These are phyloP conservation scores for Pseudofabraea citricarpa DNA, from an alignment of 2,329 filamentous ascomycete genomes.

Conservation along the genomic window DNA sequence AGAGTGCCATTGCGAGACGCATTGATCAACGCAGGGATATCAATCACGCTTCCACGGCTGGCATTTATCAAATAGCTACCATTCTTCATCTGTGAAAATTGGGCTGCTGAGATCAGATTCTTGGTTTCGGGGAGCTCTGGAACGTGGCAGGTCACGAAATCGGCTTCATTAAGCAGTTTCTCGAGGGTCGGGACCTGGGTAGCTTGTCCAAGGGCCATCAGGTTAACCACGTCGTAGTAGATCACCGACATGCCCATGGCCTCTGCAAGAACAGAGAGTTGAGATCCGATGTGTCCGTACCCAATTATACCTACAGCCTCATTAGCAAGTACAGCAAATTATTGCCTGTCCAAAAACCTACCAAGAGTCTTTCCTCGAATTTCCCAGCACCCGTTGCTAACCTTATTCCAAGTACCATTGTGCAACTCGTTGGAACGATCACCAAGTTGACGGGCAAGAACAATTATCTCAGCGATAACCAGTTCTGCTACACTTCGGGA, in stretches of 20 bases:
- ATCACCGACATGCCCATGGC: constrained; percentile 98
- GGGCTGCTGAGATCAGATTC: constrained; percentile 77
- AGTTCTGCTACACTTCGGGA: constrained; percentile 95
- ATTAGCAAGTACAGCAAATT: neutral
- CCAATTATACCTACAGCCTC: constrained; percentile 73
- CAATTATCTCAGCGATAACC: constrained; percentile 90
- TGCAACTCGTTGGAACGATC: constrained; percentile 95
- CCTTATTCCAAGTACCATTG: constrained; percentile 94
- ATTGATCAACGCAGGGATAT: constrained; percentile 87
- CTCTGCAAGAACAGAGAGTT: constrained; percentile 91
- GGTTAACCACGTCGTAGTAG: constrained; percentile 90
- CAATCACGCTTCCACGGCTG: constrained; percentile 86
- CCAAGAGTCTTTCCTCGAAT: constrained; percentile 95
- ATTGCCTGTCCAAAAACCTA: constrained; percentile 29
- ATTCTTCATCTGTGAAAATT: constrained; percentile 86
- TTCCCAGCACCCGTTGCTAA: constrained; percentile 95
- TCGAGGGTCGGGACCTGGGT: constrained; percentile 77
- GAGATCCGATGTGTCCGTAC: constrained; percentile 95
- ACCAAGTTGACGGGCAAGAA: constrained; percentile 83
- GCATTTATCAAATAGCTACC: constrained; percentile 96
- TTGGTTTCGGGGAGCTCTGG: constrained; percentile 90
- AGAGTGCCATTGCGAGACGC: constrained; percentile 82
- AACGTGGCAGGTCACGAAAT: constrained; percentile 94
- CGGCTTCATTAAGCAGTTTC: constrained; percentile 69
- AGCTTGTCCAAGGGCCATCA: constrained; percentile 90